Percentiles rank a stretch among this genome's conserved stretches.
Evolutionary conservation across 768 basidiomycete species (phyloP).

Genomic region (Leccinum rimulosum): DNA sequence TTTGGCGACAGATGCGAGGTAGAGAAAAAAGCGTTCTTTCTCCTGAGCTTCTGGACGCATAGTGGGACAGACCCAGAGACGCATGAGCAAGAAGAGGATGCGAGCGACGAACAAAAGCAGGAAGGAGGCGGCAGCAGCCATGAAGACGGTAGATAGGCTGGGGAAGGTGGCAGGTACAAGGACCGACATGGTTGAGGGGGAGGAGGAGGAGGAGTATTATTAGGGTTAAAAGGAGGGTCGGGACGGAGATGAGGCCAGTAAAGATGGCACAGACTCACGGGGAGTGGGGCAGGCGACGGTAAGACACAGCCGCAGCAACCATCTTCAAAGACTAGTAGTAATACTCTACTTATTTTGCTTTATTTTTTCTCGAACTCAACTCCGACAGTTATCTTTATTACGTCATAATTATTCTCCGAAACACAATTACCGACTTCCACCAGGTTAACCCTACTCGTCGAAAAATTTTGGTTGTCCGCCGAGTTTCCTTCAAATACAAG

Average conservation of each 20-base stretch:
- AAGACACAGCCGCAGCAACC: slow-evolving; percentile 14
- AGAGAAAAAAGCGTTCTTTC: slow-evolving; percentile 11
- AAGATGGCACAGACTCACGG: slow-evolving; percentile 4
- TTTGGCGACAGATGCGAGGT: slow-evolving; percentile 1
- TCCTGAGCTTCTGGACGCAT: slow-evolving; percentile 11
- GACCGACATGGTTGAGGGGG: slow-evolving; percentile 25
- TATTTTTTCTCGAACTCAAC: slow-evolving; percentile 21
- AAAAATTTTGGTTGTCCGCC: neutral
- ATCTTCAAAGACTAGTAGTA: neutral
- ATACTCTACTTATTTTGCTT: slow-evolving; percentile 18
- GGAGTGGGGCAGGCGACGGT: slow-evolving; percentile 11
- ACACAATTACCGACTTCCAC: too few species aligned
- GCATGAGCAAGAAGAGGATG: slow-evolving; percentile 26
- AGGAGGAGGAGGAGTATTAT: neutral
- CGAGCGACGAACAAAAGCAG: slow-evolving; percentile 32
- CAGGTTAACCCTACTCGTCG: too few species aligned
- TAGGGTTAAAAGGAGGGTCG: slow-evolving; percentile 20
- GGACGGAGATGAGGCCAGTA: slow-evolving; percentile 27
- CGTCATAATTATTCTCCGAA: neutral
- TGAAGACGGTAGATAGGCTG: slow-evolving; percentile 29
- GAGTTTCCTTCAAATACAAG: too few species aligned
- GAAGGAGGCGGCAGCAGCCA: slow-evolving; percentile 29
- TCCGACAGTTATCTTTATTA: slow-evolving; percentile 11
- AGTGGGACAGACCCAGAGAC: slow-evolving; percentile 27
- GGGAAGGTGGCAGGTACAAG: slow-evolving; percentile 32